Conservation (phyloP, 805 yeast genomes). For the Millerozyma miso region DNA sequence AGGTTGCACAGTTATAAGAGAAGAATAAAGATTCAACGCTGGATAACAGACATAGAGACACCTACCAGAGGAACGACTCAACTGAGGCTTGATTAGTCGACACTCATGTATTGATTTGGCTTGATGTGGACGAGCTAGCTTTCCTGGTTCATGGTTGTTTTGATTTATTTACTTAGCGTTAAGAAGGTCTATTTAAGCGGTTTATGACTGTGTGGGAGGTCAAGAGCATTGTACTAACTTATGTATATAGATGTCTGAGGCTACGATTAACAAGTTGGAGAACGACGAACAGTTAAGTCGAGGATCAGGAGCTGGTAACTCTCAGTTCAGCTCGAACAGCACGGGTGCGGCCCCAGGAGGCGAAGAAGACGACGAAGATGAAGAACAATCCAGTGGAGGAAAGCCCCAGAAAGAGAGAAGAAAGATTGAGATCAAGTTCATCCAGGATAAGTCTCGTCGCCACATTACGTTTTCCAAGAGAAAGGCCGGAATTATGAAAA, state of each 20-base stretch:
- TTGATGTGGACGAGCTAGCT: not conserved
- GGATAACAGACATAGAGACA: not conserved
- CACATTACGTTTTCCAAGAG: slow-evolving; percentile 97
- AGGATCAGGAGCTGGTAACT: slow-evolving; percentile 6
- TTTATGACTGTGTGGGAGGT: not conserved
- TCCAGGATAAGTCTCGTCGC: slow-evolving; percentile 95
- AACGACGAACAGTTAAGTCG: slow-evolving; percentile 18
- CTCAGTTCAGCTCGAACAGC: slow-evolving; percentile 18
- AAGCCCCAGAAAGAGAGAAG: slow-evolving; percentile 58
- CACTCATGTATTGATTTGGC: not conserved
- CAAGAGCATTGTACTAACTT: slow-evolving; percentile 1
- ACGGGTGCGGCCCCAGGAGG: slow-evolving; percentile 21
- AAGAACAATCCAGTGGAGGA: slow-evolving; percentile 44
- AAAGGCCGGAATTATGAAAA: slow-evolving; percentile 98
- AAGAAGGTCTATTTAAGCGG: not conserved
- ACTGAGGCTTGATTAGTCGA: not conserved
- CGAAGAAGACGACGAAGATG: slow-evolving; percentile 49
- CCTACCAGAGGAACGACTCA: not conserved
- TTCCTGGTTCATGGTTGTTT: not conserved
- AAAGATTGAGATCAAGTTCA: slow-evolving; percentile 94
- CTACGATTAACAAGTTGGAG: slow-evolving; percentile 38
- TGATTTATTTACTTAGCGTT: not conserved
- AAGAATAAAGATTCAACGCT: not conserved
- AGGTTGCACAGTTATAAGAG: slow-evolving; percentile 19
- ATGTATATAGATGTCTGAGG: slow-evolving; percentile 33